Conservation (phyloP, 78 protist genomes). For the Planoprotostelium fungivorum region DNA sequence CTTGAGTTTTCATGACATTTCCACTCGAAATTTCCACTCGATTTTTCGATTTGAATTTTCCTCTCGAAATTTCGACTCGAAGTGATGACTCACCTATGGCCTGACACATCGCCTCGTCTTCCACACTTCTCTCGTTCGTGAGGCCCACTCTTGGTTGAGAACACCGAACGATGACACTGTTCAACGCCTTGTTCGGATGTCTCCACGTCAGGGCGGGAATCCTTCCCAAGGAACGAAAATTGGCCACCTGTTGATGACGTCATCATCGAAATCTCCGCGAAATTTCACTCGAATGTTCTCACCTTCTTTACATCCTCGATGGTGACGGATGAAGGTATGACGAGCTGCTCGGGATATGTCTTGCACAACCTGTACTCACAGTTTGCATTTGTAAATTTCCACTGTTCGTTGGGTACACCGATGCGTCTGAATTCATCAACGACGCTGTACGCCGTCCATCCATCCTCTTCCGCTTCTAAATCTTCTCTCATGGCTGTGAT, state of each 20-base stretch:
- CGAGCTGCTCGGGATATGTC: slow-evolving; percentile 59
- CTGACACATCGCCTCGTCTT: slow-evolving; percentile 35
- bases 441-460: slow-evolving; percentile 38
- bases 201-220: slow-evolving; percentile 68
- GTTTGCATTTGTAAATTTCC: slow-evolving; percentile 67
- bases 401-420: slow-evolving; percentile 63
- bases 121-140: slow-evolving; percentile 10
- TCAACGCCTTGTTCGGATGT: slow-evolving; percentile 33
- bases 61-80: too few relatives aligned
- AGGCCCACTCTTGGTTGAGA: slow-evolving; percentile 75
- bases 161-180: slow-evolving; percentile 34
- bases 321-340: slow-evolving; percentile 37
- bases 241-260: slow-evolving; percentile 19
- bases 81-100: too few relatives aligned
- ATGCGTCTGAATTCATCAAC: slow-evolving; percentile 50
- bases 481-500: too few relatives aligned
- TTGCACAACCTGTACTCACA: slow-evolving; percentile 36
- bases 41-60: too few relatives aligned
- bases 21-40: too few relatives aligned
- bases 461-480: slow-evolving; percentile 7
- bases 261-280: not conserved
- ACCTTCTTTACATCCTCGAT: slow-evolving; percentile 36
- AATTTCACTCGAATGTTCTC: not conserved
- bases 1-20: too few relatives aligned
- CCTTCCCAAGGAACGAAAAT: slow-evolving; percentile 69